These are phyloP conservation scores for Vicia faba DNA, from an alignment of 306 rosid species.

Conservation along the genomic window DNA sequence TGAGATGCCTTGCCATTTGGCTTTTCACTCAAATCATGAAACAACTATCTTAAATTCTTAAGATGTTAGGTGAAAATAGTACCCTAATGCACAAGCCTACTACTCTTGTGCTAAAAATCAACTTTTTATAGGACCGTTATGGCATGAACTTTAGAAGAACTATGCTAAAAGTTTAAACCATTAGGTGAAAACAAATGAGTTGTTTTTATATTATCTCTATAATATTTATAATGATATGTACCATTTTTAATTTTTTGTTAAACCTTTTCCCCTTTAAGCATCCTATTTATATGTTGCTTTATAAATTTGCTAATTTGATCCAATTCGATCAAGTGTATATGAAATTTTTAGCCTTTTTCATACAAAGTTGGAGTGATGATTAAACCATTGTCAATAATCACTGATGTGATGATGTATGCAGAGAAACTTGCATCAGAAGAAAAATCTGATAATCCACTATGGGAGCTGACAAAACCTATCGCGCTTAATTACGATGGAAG, in stretches of 20 bases:
- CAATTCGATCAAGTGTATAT: neutral
- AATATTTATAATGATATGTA: neutral
- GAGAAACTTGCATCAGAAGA: constrained; percentile 67
- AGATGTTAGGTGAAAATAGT: too few relatives aligned
- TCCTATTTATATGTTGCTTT: neutral
- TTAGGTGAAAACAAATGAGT: neutral
- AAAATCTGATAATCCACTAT: constrained; percentile 46
- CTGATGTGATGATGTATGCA: constrained; percentile 41
- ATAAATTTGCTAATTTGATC: neutral
- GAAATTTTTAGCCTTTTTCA: neutral
- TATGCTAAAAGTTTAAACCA: neutral
- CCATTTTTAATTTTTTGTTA: neutral
- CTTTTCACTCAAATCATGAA: too few relatives aligned
- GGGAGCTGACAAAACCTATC: constrained; percentile 80
- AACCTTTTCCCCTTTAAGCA: neutral
- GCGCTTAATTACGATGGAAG: constrained; percentile 65
- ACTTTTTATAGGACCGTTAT: neutral
- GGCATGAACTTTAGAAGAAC: neutral
- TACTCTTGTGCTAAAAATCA: neutral
- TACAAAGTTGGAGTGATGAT: neutral
- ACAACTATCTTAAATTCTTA: too few relatives aligned
- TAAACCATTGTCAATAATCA: constrained; percentile 2
- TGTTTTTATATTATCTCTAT: neutral
- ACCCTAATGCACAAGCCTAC: neutral
- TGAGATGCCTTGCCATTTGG: too few relatives aligned